phyloP scores from a whole-genome alignment of 176 grass and related monocot species.

The Eleusine indica region DNA sequence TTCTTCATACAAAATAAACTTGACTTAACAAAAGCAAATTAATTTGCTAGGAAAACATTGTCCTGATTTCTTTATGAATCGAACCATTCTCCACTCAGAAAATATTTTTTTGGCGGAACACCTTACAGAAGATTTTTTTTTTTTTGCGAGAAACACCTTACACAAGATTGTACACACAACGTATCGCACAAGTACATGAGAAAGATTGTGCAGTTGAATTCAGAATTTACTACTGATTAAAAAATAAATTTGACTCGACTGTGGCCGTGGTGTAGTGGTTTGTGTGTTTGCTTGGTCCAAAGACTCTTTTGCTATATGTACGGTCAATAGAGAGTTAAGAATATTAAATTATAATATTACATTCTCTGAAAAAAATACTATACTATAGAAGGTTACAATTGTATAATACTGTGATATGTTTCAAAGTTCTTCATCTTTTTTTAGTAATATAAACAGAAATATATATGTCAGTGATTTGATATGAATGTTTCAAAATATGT shows the following conservation, averaged over 20 bases:
- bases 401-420: neutral
- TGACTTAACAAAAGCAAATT: neutral
- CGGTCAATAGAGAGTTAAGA: too few relatives aligned
- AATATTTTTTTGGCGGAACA: too few relatives aligned
- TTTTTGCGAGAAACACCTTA: too few relatives aligned
- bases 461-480: neutral
- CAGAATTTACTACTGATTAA: neutral
- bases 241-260: neutral
- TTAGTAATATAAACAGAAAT: neutral
- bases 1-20: neutral
- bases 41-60: neutral
- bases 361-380: neutral
- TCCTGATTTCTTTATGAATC: neutral
- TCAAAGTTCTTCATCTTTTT: neutral
- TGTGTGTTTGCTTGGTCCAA: too few relatives aligned
- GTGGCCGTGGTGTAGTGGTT: neutral
- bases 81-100: neutral
- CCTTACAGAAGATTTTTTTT: too few relatives aligned
- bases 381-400: neutral
- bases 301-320: too few relatives aligned
- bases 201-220: neutral
- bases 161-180: neutral
- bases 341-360: too few relatives aligned
- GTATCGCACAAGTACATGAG: neutral
- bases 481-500: neutral